Evolutionary conservation across 1,284 basidiomycete genomes (phyloP).

Genomic region (Boletellus sp.): DNA sequence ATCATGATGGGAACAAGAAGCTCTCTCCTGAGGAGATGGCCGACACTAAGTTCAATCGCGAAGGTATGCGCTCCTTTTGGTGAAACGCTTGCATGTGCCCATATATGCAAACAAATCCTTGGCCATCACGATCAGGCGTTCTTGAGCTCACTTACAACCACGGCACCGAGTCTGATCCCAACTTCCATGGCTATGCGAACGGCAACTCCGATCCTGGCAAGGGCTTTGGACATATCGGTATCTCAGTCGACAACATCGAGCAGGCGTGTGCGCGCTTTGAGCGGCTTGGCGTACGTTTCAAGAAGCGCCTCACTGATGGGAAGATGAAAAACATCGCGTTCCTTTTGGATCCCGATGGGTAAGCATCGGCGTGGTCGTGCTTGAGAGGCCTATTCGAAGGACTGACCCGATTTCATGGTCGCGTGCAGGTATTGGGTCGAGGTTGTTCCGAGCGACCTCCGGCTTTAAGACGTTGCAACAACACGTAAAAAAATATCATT

Average conservation of each 20-base stretch:
- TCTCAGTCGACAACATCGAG: conserved; percentile 81
- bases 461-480: conserved; percentile 8
- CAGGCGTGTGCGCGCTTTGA: conserved; percentile 85
- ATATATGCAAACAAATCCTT: not conserved
- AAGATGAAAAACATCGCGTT: conserved; percentile 87
- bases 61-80: conserved; percentile 45
- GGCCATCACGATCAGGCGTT: conserved; percentile 45
- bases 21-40: conserved; percentile 49
- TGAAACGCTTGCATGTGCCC: not conserved
- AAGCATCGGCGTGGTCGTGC: conserved; percentile 21
- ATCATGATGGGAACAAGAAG: conserved; percentile 47
- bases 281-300: conserved; percentile 78
- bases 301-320: conserved; percentile 85
- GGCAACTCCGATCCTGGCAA: conserved; percentile 83
- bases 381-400: not conserved
- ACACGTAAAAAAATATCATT: not conserved
- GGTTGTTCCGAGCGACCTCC: conserved; percentile 24
- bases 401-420: not conserved
- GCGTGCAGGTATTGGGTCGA: conserved; percentile 34
- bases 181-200: conserved; percentile 76
- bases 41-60: conserved; percentile 50
- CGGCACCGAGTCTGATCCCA: conserved; percentile 78
- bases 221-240: conserved; percentile 86
- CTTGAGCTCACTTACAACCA: conserved; percentile 90
- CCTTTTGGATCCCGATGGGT: conserved; percentile 86